phyloP scores from a whole-genome alignment of 371 early-diverging fungal genomes.

The Zychaea mexicana region DNA sequence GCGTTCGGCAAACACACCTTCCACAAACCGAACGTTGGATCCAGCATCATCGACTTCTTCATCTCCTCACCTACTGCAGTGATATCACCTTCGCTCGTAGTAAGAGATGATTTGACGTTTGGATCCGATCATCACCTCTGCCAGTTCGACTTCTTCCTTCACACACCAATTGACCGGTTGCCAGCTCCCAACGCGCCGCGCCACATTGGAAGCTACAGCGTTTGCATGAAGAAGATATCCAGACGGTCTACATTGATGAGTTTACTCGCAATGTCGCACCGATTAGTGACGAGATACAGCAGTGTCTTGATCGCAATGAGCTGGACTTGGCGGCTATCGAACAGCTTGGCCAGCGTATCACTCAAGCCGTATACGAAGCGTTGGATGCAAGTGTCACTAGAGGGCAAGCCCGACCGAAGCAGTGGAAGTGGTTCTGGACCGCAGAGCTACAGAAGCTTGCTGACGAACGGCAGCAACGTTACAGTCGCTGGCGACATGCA shows the following conservation, averaged over 20 bases:
- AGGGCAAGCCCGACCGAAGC: not conserved
- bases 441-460: constrained; percentile 3
- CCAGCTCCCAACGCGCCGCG: constrained; percentile 4
- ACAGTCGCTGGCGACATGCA: constrained; percentile 12
- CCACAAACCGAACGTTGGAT: not conserved
- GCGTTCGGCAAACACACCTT: not conserved
- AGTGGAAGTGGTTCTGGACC: constrained; percentile 16
- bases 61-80: not conserved
- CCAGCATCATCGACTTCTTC: constrained; percentile 13
- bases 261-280: not conserved
- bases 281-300: not conserved
- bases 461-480: not conserved
- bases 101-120: not conserved
- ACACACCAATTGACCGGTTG: not conserved
- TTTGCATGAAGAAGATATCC: not conserved
- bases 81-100: not conserved
- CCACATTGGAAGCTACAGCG: constrained; percentile 6
- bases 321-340: not conserved
- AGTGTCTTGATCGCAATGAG: not conserved
- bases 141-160: not conserved
- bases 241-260: not conserved
- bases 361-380: constrained; percentile 4
- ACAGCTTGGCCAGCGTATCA: not conserved
- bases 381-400: constrained; percentile 3
- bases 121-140: constrained; percentile 9